A percentile compares a stretch with the other conserved stretches of the same genome.
These are phyloP conservation scores for Phytophthora pluvialis DNA, from an alignment of 352 stramenopile genomes.

Conservation along the genomic window DNA sequence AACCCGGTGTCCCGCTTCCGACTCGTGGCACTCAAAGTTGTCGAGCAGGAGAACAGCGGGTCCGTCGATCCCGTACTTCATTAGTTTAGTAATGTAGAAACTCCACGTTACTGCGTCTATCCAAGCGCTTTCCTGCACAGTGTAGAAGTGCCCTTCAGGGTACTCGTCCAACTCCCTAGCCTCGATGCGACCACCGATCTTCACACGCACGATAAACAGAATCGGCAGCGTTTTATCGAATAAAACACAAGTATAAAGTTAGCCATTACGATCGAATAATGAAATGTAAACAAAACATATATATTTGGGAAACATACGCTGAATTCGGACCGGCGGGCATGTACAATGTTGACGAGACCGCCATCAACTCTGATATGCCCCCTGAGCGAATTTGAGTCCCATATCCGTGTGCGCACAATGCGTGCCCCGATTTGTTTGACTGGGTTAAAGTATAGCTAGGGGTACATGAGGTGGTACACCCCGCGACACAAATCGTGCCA, in stretches of 20 bases:
- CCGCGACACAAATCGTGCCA: too few relatives aligned
- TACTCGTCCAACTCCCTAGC: neutral
- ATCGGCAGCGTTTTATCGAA: conserved; percentile 1
- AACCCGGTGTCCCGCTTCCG: conserved; percentile 9
- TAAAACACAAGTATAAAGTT: too few relatives aligned
- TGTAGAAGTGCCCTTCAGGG: conserved; percentile 1
- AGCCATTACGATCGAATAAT: neutral
- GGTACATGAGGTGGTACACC: too few relatives aligned
- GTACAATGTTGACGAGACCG: too few relatives aligned
- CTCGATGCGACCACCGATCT: conserved; percentile 3
- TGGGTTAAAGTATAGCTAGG: too few relatives aligned
- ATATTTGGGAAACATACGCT: too few relatives aligned
- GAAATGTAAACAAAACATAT: conserved; percentile 3
- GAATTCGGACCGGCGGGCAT: too few relatives aligned
- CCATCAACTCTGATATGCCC: too few relatives aligned
- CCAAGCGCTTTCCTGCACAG: neutral
- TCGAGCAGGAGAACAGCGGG: conserved; percentile 23
- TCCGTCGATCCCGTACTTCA: conserved; percentile 10
- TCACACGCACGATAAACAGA: conserved; percentile 2
- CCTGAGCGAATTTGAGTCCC: too few relatives aligned
- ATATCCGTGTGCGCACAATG: too few relatives aligned
- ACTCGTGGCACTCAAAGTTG: conserved; percentile 31
- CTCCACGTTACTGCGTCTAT: neutral
- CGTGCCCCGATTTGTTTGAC: too few relatives aligned
- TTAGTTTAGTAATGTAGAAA: neutral